Evolutionary conservation across 2,329 filamentous ascomycete genomes (phyloP), one percentile per base, ranked within the genome.

Genomic region (Neopestalotiopsis clavispora): DNA sequence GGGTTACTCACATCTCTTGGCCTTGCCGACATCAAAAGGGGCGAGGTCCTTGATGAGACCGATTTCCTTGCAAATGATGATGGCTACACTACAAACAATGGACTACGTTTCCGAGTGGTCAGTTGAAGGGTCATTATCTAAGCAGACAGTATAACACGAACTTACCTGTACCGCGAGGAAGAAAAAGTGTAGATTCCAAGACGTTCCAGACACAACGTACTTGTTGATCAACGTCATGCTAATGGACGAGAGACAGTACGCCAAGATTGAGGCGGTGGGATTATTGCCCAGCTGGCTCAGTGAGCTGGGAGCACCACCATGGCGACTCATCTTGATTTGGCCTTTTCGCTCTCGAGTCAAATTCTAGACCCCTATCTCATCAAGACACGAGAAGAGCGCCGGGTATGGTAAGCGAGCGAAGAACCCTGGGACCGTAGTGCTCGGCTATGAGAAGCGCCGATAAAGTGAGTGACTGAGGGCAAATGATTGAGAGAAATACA

Each of bases 151-250:
- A 59, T 6, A 4, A 5, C 10, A 17, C 9, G 5, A 4, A 30
- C 57, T 77, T 89, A 97, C 95, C 91, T 98, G 96, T 71, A 98
- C 87, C 70, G 90, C 92, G 69, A 99, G 89, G 76, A 98, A 92
- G 83, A 99, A 93, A 82, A 98, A 97, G 83, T 97, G 97, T 76
- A 99, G 84, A 83, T 98, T 99, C 89, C 97, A 99, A 73, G 92
- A 89, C 65, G 88, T 87, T 70, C 95, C 96, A 6, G 94, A 98
- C 60, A 99, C 90, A 71, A 98, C 95, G 80, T 96, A 99, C 87
- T 99, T 99, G 85, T 99, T 99, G 81, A 97, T 96, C n/a, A 98
- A 93, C 9, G 96, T 99, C 96, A 99, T 99, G 81, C 96, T 89
- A 79, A 99, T 99, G 14, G 95, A 98, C 66, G 95, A 93, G 76